Evolutionary conservation across 192 early-diverging fungal species (phyloP).

Genomic region (Mortierella hygrophila): DNA sequence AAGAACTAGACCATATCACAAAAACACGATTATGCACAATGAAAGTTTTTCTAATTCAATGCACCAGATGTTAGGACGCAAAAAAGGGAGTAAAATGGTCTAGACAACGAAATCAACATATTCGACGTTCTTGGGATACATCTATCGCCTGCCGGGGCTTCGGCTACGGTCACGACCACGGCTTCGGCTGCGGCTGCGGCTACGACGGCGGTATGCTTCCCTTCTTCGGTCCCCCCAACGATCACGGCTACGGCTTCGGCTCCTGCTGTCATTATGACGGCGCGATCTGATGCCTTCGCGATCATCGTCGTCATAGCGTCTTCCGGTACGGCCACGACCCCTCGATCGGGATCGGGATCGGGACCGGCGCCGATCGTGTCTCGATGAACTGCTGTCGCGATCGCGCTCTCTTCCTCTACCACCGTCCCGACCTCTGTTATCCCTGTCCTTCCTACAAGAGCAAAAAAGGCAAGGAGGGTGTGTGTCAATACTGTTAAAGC

Average conservation of each 20-base stretch:
- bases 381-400: slow-evolving; percentile 18
- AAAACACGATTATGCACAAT: background rate
- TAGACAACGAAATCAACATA: background rate
- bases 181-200: slow-evolving; percentile 31
- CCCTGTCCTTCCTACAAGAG: slow-evolving; percentile 28
- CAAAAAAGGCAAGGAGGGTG: background rate
- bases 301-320: slow-evolving; percentile 32
- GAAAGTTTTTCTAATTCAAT: background rate
- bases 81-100: background rate
- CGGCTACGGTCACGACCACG: slow-evolving; percentile 45
- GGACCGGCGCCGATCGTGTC: slow-evolving; percentile 34
- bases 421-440: slow-evolving; percentile 33
- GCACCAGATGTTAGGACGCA: background rate
- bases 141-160: slow-evolving; percentile 42
- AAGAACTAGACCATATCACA: background rate
- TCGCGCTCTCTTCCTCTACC: slow-evolving; percentile 20
- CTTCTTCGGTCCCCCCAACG: slow-evolving; percentile 40
- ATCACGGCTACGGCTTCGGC: slow-evolving; percentile 35
- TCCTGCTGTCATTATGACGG: slow-evolving; percentile 29
- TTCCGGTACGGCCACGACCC: slow-evolving; percentile 24
- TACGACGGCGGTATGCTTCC: slow-evolving; percentile 43
- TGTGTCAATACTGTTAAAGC: background rate
- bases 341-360: slow-evolving; percentile 27
- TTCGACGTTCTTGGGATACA: background rate
- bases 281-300: slow-evolving; percentile 29